phyloP scores from a whole-genome alignment of 495 filamentous ascomycete genomes.

The Aspergillus cristatus region DNA sequence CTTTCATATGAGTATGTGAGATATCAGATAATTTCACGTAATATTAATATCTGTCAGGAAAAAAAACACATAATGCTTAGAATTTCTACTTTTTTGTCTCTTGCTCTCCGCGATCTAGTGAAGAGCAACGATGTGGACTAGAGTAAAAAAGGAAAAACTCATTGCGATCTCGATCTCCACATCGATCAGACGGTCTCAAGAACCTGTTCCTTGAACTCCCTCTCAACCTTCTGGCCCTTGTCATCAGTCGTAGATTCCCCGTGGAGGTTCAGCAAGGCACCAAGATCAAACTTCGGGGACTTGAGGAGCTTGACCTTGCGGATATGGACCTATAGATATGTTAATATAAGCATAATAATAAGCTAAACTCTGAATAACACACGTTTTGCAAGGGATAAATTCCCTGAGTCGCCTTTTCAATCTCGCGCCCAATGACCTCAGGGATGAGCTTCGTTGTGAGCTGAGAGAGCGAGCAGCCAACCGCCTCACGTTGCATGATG shows the following conservation, averaged over 20 bases:
- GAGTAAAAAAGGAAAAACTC: too few species aligned
- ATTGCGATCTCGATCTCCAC: too few species aligned
- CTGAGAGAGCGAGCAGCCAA: conserved; percentile 86
- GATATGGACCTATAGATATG: conserved; percentile 74
- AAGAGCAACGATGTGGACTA: too few species aligned
- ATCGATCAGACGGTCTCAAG: conserved; percentile 78
- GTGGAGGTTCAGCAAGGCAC: conserved; percentile 87
- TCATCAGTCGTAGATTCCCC: conserved; percentile 96
- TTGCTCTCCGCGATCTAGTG: too few species aligned
- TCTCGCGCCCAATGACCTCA: conserved; percentile 98
- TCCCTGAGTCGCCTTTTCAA: conserved; percentile 97
- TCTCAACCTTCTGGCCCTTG: conserved; percentile 95
- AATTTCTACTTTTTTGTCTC: too few species aligned
- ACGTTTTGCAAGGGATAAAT: conserved; percentile 99
- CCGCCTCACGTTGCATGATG: conserved; percentile 93
- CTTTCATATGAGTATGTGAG: too few species aligned
- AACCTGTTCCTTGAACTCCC: conserved; percentile 97
- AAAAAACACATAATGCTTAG: too few species aligned
- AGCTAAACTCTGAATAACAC: conserved; percentile 22
- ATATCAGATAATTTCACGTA: too few species aligned
- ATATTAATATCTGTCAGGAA: too few species aligned
- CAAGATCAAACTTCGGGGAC: conserved; percentile 96
- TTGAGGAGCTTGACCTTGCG: conserved; percentile 99
- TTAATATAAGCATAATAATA: conserved; percentile 15
- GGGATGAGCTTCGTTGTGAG: conserved; percentile 96